Conservation (phyloP, 2,329 filamentous ascomycete species). For the Aspergillus flavus region DNA sequence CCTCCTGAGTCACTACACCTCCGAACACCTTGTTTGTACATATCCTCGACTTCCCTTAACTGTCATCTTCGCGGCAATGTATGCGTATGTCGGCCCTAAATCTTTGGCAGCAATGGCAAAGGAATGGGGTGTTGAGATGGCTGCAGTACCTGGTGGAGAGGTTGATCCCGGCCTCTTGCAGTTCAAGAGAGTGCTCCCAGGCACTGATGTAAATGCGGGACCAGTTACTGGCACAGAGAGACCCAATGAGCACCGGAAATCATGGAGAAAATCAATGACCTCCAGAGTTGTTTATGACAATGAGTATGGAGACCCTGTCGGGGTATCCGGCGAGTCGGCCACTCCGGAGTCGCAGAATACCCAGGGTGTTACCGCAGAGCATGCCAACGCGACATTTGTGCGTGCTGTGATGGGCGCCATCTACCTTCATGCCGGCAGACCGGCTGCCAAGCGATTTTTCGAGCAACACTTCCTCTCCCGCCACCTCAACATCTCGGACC, state of each 20-base stretch:
- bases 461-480: slow-evolving; percentile 80
- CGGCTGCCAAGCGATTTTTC: slow-evolving; percentile 80
- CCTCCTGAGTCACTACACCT: slow-evolving; percentile 83
- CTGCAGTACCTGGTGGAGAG: slow-evolving; percentile 83
- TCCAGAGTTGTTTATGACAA: slow-evolving; percentile 81
- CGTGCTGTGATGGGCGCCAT: slow-evolving; percentile 81
- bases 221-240: slow-evolving; percentile 44
- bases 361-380: slow-evolving; percentile 51
- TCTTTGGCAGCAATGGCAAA: slow-evolving; percentile 72
- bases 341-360: slow-evolving; percentile 18
- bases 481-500: slow-evolving; percentile 70
- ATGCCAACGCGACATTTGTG: slow-evolving; percentile 75
- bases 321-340: slow-evolving; percentile 19
- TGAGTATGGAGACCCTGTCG: slow-evolving; percentile 72
- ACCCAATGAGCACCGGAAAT: slow-evolving; percentile 54
- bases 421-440: slow-evolving; percentile 80
- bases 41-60: slow-evolving; percentile 88
- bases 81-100: slow-evolving; percentile 76
- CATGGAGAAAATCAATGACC: slow-evolving; percentile 71
- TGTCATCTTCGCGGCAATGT: slow-evolving; percentile 84
- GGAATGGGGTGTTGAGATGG: slow-evolving; percentile 90
- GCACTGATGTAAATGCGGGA: slow-evolving; percentile 43
- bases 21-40: slow-evolving; percentile 83
- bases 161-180: slow-evolving; percentile 91
- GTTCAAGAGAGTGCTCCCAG: slow-evolving; percentile 60